Percentiles rank a stretch among this genome's conserved stretches.
Conservation (phyloP, 192 early-diverging fungal genomes). For the Coemansia sp. region DNA sequence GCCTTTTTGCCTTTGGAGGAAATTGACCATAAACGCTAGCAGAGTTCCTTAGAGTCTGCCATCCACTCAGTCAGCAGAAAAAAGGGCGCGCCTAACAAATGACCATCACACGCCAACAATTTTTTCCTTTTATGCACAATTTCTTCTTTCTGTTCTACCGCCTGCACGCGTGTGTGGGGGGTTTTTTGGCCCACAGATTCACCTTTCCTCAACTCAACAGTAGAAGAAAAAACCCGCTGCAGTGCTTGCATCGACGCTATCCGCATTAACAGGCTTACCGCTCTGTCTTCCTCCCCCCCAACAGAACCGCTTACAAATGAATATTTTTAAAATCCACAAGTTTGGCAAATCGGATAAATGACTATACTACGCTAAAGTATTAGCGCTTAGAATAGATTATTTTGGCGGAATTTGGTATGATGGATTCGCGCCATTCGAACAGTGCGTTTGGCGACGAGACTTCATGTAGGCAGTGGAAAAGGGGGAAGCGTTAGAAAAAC, state of each 20-base stretch:
- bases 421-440: no score
- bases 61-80: neutral
- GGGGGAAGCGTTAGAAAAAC: no score
- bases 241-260: neutral
- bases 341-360: no score
- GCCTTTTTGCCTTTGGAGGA: neutral
- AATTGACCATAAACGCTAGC: neutral
- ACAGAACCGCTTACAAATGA: neutral
- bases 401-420: no score
- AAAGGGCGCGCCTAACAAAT: neutral
- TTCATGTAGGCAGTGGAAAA: no score
- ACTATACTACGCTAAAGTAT: no score
- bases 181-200: neutral
- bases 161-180: neutral
- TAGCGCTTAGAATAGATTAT: no score
- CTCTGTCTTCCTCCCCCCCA: neutral
- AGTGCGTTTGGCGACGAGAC: no score
- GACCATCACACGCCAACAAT: no score
- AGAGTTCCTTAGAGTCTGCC: neutral
- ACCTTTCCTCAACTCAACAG: neutral
- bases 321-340: no score
- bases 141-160: neutral
- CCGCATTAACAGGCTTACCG: neutral
- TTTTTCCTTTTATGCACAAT: no score
- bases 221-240: conserved; percentile 1